These are phyloP conservation scores for Trifolium pratense DNA, from an alignment of 306 rosid species.

Conservation along the genomic window DNA sequence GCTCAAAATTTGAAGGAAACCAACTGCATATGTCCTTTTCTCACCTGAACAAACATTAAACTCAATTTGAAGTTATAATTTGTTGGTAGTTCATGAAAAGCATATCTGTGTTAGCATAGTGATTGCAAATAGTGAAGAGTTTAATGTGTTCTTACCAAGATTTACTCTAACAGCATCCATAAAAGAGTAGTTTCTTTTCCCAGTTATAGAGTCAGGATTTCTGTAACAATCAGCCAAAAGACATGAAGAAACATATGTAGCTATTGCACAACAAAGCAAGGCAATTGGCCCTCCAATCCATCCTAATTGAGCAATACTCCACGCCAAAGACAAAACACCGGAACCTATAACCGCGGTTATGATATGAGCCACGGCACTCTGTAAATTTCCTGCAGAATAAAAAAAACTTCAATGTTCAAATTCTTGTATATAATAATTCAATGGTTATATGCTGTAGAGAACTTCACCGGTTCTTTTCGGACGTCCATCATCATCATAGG, in stretches of 20 bases:
- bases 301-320: constrained; percentile 73
- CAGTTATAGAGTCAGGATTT: constrained; percentile 62
- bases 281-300: constrained; percentile 70
- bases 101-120: neutral
- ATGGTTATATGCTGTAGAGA: constrained; percentile 16
- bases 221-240: constrained; percentile 73
- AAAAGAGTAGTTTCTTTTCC: constrained; percentile 65
- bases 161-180: constrained; percentile 64
- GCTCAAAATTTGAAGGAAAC: constrained; percentile 58
- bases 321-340: constrained; percentile 75
- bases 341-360: constrained; percentile 77
- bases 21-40: constrained; percentile 57
- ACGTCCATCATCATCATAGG: constrained; percentile 67
- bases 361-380: constrained; percentile 68
- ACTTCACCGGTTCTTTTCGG: constrained; percentile 58
- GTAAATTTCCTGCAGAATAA: constrained; percentile 53
- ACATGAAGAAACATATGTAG: constrained; percentile 59
- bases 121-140: constrained; percentile 4
- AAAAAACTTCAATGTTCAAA: constrained; percentile 32
- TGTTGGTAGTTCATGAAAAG: constrained; percentile 4
- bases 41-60: constrained; percentile 49
- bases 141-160: constrained; percentile 51
- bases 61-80: neutral
- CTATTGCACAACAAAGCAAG: constrained; percentile 54
- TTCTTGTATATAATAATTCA: too few relatives aligned